Evolutionary conservation across 148 eudicot species (phyloP), one percentile per base, ranked within the genome.

Genomic region (Chenopodium quinoa): DNA sequence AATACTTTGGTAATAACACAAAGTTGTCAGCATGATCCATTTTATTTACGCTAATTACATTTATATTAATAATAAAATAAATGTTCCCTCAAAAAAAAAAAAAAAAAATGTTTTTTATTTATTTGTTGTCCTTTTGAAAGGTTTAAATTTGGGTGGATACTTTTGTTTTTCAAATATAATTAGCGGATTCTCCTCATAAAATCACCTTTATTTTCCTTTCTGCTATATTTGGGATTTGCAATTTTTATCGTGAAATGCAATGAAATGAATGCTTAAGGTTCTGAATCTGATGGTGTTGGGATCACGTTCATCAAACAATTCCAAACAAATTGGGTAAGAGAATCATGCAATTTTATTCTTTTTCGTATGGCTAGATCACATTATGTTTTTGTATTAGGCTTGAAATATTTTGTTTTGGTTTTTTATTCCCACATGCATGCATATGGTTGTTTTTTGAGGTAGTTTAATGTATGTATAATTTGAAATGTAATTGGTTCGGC

Each of bases 151-250:
- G 20, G 67, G 64, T 25, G 44, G 22, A 60, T 7, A 20, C 23
- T 81, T 68, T n/a, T 52, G 23, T 29, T 76, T 84, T 58, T 40
- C 22, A 22, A 77, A 65, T 81, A 31, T 65, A 76, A 76, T 73
- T 71, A 66, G 84, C 79, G 76, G 32, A 32, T 84, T 78, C 9
- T 85, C 31, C 83, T 84, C 77, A n/a, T 25, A 14, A 14, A 17
- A 31, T 71, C 27, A 77, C 14, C 81, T 62, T 17, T 54, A n/a
- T 60, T 58, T 70, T 25, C 20, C 50, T 67, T 54, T 14, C 64
- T 37, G 22, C 74, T 81, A 77, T 77, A 65, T 80, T 25, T 62
- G 83, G 74, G 9, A 77, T 73, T 83, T 84, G 47, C 58, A 54
- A 68, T 54, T 71, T 68, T 22, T 13, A 69, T 12, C 13, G 75